phyloP scores from a whole-genome alignment of 1,139 yeast genomes.

The Hanseniaspora sp. region DNA sequence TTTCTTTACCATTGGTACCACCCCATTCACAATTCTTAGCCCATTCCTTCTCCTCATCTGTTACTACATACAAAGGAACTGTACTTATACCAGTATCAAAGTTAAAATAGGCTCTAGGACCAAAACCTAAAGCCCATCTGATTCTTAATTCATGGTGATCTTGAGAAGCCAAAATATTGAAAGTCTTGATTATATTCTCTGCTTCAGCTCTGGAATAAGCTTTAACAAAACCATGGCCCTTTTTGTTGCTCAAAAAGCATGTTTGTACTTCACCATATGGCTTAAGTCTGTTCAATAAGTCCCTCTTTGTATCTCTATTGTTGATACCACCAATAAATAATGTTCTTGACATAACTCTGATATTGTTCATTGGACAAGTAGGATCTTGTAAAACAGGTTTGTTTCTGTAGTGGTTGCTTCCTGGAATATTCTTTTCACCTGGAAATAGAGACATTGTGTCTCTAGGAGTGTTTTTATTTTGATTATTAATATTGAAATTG shows the following conservation, averaged over 20 bases:
- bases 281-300: constrained; percentile 53
- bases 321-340: constrained; percentile 92
- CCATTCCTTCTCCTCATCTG: constrained; percentile 92
- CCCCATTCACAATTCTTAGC: constrained; percentile 89
- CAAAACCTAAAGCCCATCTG: constrained; percentile 98
- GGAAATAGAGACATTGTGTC: constrained; percentile 29
- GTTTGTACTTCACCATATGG: constrained; percentile 96
- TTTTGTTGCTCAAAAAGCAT: constrained; percentile 71
- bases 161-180: constrained; percentile 42
- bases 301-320: constrained; percentile 63
- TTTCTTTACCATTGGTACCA: constrained; percentile 87
- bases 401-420: constrained; percentile 62
- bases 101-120: constrained; percentile 96
- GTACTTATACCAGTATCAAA: constrained; percentile 82
- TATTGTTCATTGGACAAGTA: constrained; percentile 63
- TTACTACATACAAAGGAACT: constrained; percentile 73
- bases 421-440: constrained; percentile 56
- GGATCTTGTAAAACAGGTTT: constrained; percentile 60
- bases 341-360: constrained; percentile 80
- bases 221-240: constrained; percentile 92
- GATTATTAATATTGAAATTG: constrained; percentile 19
- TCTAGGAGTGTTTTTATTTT: constrained; percentile 18
- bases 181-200: constrained; percentile 57
- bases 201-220: constrained; percentile 95
- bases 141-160: constrained; percentile 47